phyloP scores from a whole-genome alignment of 768 basidiomycete genomes.

The Chalciporus chontae region DNA sequence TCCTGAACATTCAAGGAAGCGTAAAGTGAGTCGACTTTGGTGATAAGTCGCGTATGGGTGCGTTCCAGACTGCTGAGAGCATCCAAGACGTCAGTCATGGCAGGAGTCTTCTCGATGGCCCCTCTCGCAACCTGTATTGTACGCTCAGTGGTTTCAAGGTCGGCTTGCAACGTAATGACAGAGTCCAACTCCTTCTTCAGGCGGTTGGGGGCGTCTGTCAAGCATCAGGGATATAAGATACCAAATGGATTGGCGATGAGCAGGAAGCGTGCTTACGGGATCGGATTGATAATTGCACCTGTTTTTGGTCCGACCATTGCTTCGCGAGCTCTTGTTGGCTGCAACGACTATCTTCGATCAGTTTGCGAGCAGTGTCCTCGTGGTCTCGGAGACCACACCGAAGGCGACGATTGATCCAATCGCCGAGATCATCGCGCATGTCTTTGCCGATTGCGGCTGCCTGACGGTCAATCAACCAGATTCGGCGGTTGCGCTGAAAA shows the following conservation, averaged over 20 bases:
- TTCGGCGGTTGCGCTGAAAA: conserved; percentile 3
- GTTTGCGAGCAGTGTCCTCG: neutral
- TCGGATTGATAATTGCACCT: too few species aligned
- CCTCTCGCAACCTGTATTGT: conserved; percentile 14
- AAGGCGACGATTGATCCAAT: conserved; percentile 28
- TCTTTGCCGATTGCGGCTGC: conserved; percentile 23
- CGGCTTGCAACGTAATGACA: conserved; percentile 30
- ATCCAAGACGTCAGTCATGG: neutral
- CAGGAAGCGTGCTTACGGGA: too few species aligned
- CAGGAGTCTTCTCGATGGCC: conserved; percentile 3
- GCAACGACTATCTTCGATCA: too few species aligned
- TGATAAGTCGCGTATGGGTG: neutral
- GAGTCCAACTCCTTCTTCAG: conserved; percentile 30
- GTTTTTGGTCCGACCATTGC: too few species aligned
- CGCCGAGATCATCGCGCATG: conserved; percentile 27
- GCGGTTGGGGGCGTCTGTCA: too few species aligned
- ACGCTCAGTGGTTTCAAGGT: conserved; percentile 25
- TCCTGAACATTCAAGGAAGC: conserved; percentile 7
- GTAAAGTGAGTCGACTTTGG: conserved; percentile 2
- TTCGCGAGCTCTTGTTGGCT: too few species aligned
- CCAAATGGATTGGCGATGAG: too few species aligned
- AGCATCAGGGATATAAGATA: too few species aligned
- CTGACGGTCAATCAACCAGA: conserved; percentile 36
- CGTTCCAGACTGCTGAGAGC: conserved; percentile 18
- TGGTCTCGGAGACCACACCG: conserved; percentile 13